A percentile compares a stretch with the other conserved stretches of the same genome.
These are phyloP conservation scores for Colletotrichum caudatum DNA, from an alignment of 2,329 filamentous ascomycete species.

Conservation along the genomic window DNA sequence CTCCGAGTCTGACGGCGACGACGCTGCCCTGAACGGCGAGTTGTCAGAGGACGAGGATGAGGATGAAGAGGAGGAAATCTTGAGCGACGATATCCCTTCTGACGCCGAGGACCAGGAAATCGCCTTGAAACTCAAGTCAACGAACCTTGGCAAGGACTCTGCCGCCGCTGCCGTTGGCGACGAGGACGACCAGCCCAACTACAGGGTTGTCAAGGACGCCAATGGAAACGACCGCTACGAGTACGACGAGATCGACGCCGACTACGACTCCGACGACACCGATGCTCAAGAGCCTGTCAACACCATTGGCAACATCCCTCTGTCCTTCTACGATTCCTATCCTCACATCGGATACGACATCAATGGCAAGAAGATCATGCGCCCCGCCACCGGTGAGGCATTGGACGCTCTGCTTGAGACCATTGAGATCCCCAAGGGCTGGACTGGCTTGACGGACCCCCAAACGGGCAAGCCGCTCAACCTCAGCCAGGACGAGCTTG, in stretches of 20 bases:
- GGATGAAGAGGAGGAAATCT: constrained; percentile 53
- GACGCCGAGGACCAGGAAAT: constrained; percentile 53
- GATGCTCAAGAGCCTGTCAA: constrained; percentile 84
- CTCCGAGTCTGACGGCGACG: constrained; percentile 47
- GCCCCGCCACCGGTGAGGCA: constrained; percentile 92
- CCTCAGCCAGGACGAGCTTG: constrained; percentile 87
- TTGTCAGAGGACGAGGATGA: constrained; percentile 58
- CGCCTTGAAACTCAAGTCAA: constrained; percentile 49
- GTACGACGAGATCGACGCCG: constrained; percentile 92
- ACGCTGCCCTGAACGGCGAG: constrained; percentile 52
- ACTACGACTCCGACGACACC: constrained; percentile 96
- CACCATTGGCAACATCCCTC: constrained; percentile 94
- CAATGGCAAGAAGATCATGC: constrained; percentile 97
- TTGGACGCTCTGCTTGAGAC: constrained; percentile 94
- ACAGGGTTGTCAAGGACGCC: constrained; percentile 78
- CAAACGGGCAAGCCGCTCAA: constrained; percentile 93
- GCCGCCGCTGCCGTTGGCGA: constrained; percentile 48
- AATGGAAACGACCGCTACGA: constrained; percentile 92
- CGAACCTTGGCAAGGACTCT: constrained; percentile 44
- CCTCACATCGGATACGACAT: constrained; percentile 99
- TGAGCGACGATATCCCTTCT: constrained; percentile 58
- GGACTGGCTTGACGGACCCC: constrained; percentile 95
- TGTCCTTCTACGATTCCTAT: constrained; percentile 97
- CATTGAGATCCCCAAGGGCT: constrained; percentile 96
- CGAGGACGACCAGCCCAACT: constrained; percentile 59